Conservation (phyloP, 148 eudicot species). For the Persicaria maculosa region DNA sequence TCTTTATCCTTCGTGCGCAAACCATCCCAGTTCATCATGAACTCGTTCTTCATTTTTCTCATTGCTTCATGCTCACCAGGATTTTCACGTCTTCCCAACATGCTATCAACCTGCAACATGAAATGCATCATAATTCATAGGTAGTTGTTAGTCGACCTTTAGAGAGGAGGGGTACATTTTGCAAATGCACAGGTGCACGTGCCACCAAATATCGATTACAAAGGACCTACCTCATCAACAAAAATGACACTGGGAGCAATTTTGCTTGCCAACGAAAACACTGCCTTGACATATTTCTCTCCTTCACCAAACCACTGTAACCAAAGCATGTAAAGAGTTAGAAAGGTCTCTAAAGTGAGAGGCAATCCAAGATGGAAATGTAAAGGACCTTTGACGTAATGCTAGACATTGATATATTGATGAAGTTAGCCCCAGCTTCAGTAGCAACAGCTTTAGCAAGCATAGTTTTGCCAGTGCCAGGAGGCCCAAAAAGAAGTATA, state of each 20-base stretch:
- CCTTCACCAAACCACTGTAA: conserved; percentile 84
- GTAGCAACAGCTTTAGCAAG: conserved; percentile 91
- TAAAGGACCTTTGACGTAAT: conserved; percentile 55
- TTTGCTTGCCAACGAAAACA: conserved; percentile 86
- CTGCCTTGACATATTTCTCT: conserved; percentile 83
- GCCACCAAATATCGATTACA: neutral
- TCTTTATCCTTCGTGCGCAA: conserved; percentile 68
- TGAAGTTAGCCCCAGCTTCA: conserved; percentile 97
- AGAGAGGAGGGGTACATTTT: neutral
- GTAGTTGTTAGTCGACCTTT: neutral
- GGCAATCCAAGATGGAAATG: neutral
- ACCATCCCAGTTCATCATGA: conserved; percentile 95
- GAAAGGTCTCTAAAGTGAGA: neutral
- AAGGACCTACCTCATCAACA: conserved; percentile 53
- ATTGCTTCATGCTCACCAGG: conserved; percentile 96
- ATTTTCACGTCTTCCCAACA: conserved; percentile 89
- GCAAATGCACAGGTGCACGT: neutral
- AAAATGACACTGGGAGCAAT: conserved; percentile 81
- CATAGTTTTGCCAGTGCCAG: conserved; percentile 96
- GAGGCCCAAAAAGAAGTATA: conserved; percentile 82
- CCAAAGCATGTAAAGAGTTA: neutral
- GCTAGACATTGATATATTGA: conserved; percentile 91
- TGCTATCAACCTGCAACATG: conserved; percentile 50
- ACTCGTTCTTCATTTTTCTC: conserved; percentile 92
- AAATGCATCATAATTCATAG: neutral